Evolutionary conservation across 2,329 filamentous ascomycete genomes (phyloP), one percentile per base, ranked within the genome.

Genomic region (Colletotrichum liaoningense): DNA sequence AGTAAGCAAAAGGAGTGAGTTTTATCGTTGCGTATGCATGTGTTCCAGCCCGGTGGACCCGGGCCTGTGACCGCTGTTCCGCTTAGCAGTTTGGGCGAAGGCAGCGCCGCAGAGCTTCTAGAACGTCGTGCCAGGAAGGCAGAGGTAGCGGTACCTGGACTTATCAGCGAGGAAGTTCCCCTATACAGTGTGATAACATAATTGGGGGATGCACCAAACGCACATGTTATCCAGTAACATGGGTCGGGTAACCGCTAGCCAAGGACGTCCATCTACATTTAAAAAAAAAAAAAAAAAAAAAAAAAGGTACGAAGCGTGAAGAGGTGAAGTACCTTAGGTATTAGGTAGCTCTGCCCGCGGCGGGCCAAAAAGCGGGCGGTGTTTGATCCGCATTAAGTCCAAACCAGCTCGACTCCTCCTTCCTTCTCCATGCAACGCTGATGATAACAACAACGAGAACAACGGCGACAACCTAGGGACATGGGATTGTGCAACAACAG

Each of bases 301-400:
- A 22, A 28, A 57, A 57, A 52, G 12, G 12, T 28, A 22, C 16
- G 24, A 33, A 26, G n/a, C 42, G 16, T 49, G 19, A 19, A 11
- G 24, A 7, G 12, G n/a, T 55, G 24, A 55, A 33, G 33, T 33
- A 33, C 2, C 33, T 33, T 33, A 33, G 52, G 22, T 30, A 30
- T 33, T 33, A 12, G 52, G 22, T 55, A 55, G 7, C 22, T 55
- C 26, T n/a, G 42, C 3, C 52, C 22, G 11, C 16, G 22, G 22
- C 52, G 22, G 42, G 19, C 52, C 30, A 54, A 63, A 69, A 69
- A 69, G 65, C 63, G 65, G 69, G 52, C n/a, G 16, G 60, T 67
- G 73, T 75, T 68, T 75, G 74, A 75, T 75, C 69, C 66, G 73
- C 74, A 69, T 68, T 73, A 71, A 73, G 69, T 73, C 69, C 70